phyloP scores from a whole-genome alignment of 2,329 filamentous ascomycete genomes.

The Phaeophleospora eucalypticola region DNA sequence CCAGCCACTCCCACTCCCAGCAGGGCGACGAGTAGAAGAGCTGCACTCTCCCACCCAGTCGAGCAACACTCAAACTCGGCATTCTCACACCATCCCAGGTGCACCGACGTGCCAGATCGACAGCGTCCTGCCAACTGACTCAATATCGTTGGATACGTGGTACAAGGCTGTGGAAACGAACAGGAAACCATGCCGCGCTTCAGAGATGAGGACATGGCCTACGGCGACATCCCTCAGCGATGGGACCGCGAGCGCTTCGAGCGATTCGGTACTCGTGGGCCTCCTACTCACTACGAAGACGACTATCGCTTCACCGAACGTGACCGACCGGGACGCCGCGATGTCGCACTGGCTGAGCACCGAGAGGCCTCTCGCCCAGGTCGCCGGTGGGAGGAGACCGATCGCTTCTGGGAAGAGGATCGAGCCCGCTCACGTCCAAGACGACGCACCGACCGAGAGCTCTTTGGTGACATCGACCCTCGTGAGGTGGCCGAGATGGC shows the following conservation, averaged over 20 bases:
- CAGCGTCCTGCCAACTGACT: background rate
- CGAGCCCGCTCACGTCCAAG: constrained; percentile 25
- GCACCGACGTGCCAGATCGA: background rate
- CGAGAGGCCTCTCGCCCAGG: constrained; percentile 30
- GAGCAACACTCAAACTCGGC: too few relatives aligned
- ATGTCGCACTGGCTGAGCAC: constrained; percentile 42
- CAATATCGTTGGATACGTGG: constrained; percentile 1
- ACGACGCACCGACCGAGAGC: constrained; percentile 39
- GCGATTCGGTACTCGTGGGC: constrained; percentile 37
- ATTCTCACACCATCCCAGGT: background rate
- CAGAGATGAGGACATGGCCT: constrained; percentile 39
- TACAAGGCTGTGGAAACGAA: constrained; percentile 1
- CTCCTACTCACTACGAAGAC: constrained; percentile 39
- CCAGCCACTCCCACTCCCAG: constrained; percentile 5
- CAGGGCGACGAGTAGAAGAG: constrained; percentile 3
- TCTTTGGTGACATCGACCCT: constrained; percentile 46
- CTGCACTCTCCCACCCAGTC: constrained; percentile 1
- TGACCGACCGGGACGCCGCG: constrained; percentile 37
- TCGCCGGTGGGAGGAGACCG: constrained; percentile 49
- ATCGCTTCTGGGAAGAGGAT: constrained; percentile 54
- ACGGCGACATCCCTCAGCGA: constrained; percentile 44
- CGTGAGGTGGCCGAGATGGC: constrained; percentile 49
- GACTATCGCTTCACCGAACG: constrained; percentile 40
- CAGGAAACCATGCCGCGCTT: constrained; percentile 24
- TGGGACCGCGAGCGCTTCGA: constrained; percentile 52